Base-by-base conservation (phyloP, 495 filamentous ascomycete species). In the Letharia columbiana region DNA sequence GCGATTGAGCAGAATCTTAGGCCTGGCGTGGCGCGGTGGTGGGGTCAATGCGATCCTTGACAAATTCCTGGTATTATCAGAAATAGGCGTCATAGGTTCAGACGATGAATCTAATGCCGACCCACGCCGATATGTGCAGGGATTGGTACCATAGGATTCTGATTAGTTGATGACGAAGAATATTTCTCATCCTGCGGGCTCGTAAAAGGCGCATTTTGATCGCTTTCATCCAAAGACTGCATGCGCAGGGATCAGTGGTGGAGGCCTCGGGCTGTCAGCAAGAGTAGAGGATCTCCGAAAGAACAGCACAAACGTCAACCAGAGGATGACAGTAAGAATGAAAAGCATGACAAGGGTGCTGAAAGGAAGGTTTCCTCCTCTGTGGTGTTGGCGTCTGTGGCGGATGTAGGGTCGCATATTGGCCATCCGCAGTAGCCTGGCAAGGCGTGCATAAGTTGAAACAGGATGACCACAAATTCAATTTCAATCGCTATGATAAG, bases 351-450 rank as follows among this genome's bases (percentile, higher is more conserved):
- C 41, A 37, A 44, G 66, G 40, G 45, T 57, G 57, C 54, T 41
- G 41, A 33, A 57, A 58, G 67, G 42, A 60, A 49, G 61, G n/a
- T 67, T 62, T 66, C 13, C 42, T 42, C 69, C 69, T 67, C 45
- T 71, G 20, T 67, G 61, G 33, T 69, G n/a, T 37, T 58, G 54
- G 69, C 69, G 69, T 71, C 65, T 71, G 62, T 69, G 69, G 69
- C 69, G 69, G 69, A 64, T 71, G 65, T 62, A 66, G 49, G 58
- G 49, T 70, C 68, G 68, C 68, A 67, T 70, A 67, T 50, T 57
- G 61, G 61, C 56, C n/a, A 70, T 37, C 47, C 58, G 50, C 63
- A 57, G 45, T 62, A 66, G 60, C 33, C 42, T 50, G 3, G 18
- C 5, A 52, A 10, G 20, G 39, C 33, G 9, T 39, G 41, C 49